These are phyloP conservation scores for Sequoiadendron giganteum DNA, from an alignment of 75 land plant genomes.

Conservation along the genomic window DNA sequence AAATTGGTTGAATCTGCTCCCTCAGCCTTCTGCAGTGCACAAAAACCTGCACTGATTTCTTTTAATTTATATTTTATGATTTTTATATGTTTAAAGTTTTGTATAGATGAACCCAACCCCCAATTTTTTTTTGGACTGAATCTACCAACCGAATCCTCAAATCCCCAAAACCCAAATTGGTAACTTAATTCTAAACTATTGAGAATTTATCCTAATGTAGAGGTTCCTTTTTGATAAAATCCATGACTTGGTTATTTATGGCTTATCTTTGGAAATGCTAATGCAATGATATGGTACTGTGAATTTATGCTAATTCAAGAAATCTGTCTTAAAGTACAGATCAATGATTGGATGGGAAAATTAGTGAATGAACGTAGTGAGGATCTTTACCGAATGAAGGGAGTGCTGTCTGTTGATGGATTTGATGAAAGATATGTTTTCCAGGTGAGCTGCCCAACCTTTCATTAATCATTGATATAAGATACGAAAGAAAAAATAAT, in stretches of 20 bases:
- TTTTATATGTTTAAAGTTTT: no score
- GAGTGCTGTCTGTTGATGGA: constrained; percentile 66
- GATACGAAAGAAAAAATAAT: neutral
- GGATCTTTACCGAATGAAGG: constrained; percentile 91
- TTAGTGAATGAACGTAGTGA: constrained; percentile 79
- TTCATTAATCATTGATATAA: neutral
- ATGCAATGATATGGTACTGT: neutral
- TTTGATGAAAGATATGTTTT: constrained; percentile 76
- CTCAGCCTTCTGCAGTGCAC: no score
- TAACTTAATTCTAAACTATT: neutral
- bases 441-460: constrained; percentile 48
- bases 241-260: neutral
- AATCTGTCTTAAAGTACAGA: constrained; percentile 32
- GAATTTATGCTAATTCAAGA: neutral
- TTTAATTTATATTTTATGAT: no score
- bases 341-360: constrained; percentile 84
- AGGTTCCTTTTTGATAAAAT: neutral
- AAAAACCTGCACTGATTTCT: no score
- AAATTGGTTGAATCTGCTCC: no score
- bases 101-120: no score
- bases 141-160: no score
- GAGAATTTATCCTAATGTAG: neutral
- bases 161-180: no score
- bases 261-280: neutral
- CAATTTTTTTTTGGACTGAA: no score